Conservation (phyloP, 352 stramenopile genomes). For the Pythium aphanidermatum region DNA sequence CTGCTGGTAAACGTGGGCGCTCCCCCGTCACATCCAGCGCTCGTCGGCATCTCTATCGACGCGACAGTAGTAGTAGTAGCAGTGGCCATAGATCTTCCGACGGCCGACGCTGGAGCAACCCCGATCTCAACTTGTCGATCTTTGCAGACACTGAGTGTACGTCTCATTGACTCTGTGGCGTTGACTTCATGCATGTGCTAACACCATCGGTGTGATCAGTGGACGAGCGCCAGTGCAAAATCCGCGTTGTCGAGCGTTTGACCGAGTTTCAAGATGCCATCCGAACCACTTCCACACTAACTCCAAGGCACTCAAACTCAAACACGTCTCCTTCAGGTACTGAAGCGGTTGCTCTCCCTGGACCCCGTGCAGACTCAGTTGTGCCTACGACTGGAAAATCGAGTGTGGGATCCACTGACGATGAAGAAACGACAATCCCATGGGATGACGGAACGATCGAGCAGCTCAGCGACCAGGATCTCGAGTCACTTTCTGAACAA, state of each 20-base stretch:
- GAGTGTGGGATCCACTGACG: too few relatives aligned
- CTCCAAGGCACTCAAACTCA: not conserved
- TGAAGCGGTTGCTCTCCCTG: not conserved
- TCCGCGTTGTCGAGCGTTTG: conserved; percentile 77
- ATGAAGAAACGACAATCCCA: conserved; percentile 1
- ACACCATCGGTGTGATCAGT: conserved; percentile 27
- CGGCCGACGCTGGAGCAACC: conserved; percentile 16
- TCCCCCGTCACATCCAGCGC: conserved; percentile 29
- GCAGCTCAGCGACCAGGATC: conserved; percentile 64
- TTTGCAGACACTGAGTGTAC: conserved; percentile 69
- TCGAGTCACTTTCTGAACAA: conserved; percentile 73
- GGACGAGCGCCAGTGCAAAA: conserved; percentile 85
- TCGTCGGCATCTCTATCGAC: too few relatives aligned
- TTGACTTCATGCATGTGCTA: not conserved
- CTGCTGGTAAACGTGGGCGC: conserved; percentile 39
- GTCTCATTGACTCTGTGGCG: not conserved
- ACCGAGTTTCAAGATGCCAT: conserved; percentile 82
- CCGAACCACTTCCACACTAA: conserved; percentile 31
- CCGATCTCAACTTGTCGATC: conserved; percentile 37
- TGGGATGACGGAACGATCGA: conserved; percentile 74
- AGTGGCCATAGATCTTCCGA: conserved; percentile 5
- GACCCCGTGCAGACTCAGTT: too few relatives aligned
- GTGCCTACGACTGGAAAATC: too few relatives aligned
- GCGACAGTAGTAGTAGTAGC: conserved; percentile 3
- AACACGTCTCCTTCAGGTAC: not conserved